A percentile compares a stretch with the other conserved stretches of the same genome.
phyloP scores from a whole-genome alignment of 148 eudicot species.

The Persicaria maculosa region DNA sequence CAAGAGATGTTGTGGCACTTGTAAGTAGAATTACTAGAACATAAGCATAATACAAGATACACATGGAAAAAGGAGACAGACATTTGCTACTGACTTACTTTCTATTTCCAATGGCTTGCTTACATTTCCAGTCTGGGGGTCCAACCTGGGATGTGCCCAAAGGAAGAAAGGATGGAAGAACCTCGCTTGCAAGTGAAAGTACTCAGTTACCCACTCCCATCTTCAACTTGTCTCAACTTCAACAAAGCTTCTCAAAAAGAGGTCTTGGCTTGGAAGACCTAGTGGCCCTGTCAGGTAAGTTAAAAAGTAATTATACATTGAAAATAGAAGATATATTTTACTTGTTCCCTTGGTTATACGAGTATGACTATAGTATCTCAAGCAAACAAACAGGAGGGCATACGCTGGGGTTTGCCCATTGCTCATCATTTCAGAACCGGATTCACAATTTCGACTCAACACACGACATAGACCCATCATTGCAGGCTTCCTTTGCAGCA shows the following conservation, averaged over 20 bases:
- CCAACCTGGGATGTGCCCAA: slow-evolving; percentile 85
- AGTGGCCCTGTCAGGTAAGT: slow-evolving; percentile 65
- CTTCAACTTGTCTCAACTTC: slow-evolving; percentile 76
- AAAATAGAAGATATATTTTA: not conserved
- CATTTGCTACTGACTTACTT: not conserved
- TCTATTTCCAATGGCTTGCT: not conserved
- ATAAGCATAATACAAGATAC: not conserved
- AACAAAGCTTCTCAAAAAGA: slow-evolving; percentile 69
- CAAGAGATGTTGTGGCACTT: slow-evolving; percentile 69
- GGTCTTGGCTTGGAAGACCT: slow-evolving; percentile 69
- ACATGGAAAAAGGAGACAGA: too few relatives aligned
- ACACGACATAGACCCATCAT: slow-evolving; percentile 49
- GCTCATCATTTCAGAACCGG: slow-evolving; percentile 71
- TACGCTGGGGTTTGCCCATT: slow-evolving; percentile 84
- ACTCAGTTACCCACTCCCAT: slow-evolving; percentile 62
- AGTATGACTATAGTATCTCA: not conserved
- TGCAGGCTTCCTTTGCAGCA: slow-evolving; percentile 31
- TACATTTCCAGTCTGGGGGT: slow-evolving; percentile 56
- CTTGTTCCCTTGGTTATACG: not conserved
- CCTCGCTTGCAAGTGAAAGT: slow-evolving; percentile 71
- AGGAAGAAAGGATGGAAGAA: slow-evolving; percentile 91
- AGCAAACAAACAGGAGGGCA: slow-evolving; percentile 57
- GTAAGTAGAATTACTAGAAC: slow-evolving; percentile 35
- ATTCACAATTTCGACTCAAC: slow-evolving; percentile 49
- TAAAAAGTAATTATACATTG: not conserved